Percentiles rank a stretch among this genome's conserved stretches.
These are phyloP conservation scores for Trametes versicolor DNA, from an alignment of 1,284 basidiomycete genomes.

Conservation along the genomic window DNA sequence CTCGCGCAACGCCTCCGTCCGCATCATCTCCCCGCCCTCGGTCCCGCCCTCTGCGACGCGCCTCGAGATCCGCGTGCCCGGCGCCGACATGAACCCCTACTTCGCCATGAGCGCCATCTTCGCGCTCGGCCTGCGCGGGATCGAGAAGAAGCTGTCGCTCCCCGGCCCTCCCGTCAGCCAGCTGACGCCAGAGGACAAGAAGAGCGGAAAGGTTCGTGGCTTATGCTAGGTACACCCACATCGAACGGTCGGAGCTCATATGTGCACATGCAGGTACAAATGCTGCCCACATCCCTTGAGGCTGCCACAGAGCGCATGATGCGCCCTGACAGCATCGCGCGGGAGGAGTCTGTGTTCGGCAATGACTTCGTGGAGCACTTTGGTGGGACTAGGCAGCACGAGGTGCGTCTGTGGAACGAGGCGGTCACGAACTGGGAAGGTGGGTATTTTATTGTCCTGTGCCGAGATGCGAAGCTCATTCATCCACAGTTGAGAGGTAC, in stretches of 20 bases:
- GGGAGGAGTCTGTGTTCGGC: conserved; percentile 80
- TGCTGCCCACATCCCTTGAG: conserved; percentile 83
- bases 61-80: conserved; percentile 93
- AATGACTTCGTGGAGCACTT: conserved; percentile 94
- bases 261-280: conserved; percentile 59
- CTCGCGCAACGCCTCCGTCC: conserved; percentile 90
- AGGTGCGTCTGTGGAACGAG: conserved; percentile 86
- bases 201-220: conserved; percentile 59
- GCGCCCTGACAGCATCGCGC: conserved; percentile 79
- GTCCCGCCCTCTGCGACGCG: conserved; percentile 84
- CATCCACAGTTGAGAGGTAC: conserved; percentile 79
- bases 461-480: neutral
- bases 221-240: neutral
- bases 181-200: conserved; percentile 63
- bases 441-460: conserved; percentile 48
- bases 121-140: conserved; percentile 87
- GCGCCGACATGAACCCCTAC: conserved; percentile 96
- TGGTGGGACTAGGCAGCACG: conserved; percentile 91
- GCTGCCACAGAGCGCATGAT: conserved; percentile 85
- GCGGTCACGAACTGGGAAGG: conserved; percentile 97
- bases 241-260: conserved; percentile 7
- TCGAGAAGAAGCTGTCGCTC: conserved; percentile 78
- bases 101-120: conserved; percentile 90
- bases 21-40: conserved; percentile 91
- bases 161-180: conserved; percentile 78